Conservation (phyloP, 2,329 filamentous ascomycete genomes). For the Epichloe brachyelytri region DNA sequence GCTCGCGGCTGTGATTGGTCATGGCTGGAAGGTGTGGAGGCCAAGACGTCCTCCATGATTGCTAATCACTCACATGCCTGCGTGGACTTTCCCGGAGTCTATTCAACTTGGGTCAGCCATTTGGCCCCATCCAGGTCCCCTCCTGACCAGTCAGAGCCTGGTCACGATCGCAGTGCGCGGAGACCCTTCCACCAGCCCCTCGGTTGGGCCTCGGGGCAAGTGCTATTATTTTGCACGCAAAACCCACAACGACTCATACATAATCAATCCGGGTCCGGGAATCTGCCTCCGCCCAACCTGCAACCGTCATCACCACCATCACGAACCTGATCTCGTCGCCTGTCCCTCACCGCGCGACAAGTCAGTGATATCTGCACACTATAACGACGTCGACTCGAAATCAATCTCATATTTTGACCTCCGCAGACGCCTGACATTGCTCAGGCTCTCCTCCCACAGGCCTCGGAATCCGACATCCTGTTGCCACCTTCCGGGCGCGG, state of each 20-base stretch:
- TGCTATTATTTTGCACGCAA: slow-evolving; percentile 1
- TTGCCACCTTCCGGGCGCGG: no score
- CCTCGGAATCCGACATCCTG: no score
- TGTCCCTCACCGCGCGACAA: background rate
- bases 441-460: no score
- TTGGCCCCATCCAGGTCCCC: background rate
- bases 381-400: background rate
- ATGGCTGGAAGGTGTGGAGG: no score
- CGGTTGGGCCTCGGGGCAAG: background rate
- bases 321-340: background rate
- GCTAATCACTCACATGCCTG: no score
- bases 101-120: background rate
- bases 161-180: background rate
- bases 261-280: background rate
- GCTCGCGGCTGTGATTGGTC: no score
- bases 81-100: background rate
- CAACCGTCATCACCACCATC: slow-evolving; percentile 2
- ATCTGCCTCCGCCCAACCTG: background rate
- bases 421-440: background rate
- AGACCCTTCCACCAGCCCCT: slow-evolving; percentile 3
- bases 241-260: slow-evolving; percentile 4
- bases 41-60: no score
- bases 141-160: no score
- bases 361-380: background rate
- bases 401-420: background rate